Base-by-base conservation (phyloP, 176 grass and related monocot genomes). In the Oryza glaberrima region DNA sequence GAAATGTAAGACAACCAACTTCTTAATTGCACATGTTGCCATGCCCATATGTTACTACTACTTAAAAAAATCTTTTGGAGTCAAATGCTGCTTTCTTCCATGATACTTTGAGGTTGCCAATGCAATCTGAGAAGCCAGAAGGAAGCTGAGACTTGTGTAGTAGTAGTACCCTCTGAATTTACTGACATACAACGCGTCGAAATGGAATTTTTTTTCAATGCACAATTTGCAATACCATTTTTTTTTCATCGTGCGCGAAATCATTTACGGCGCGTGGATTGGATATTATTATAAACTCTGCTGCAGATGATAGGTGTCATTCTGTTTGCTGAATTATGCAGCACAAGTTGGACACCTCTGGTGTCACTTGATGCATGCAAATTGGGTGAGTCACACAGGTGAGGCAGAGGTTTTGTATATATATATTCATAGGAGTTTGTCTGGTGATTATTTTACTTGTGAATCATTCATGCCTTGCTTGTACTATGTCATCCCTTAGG, bases 1-100 rank as follows among this genome's bases (percentile, higher is more conserved):
- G 81, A 72, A 83, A 78, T 85, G 80, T 41, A 82, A 78, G 86
- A 85, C 78, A 88, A 46, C 77, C 44, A 88, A 88, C 82, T 88
- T 43, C 82, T 92, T 88, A 92, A 85, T 85, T 82, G 86, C 82
- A 85, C 90, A 92, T 92, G 86, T 23, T 84, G 64, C 85, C 76
- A 80, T 79, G 11, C 80, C 70, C 41, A 66, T 46, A 46, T 79
- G 80, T 11, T 28, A 51, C 45, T 28, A 51, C 45, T 69, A 64
- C 58, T 69, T 84, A 83, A 75, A 75, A 78, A 65, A 74, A 44
- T 44, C 49, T 5, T 45, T 58, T 2, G 38, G 67, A 80, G 84
- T 90, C 89, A 90, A 87, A 90, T 47, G 70, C 77, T 90, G 84
- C 48, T 82, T 76, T 45, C 74, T 36, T 82, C 76, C 69, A 63